Evolutionary conservation across 768 basidiomycete genomes (phyloP), one percentile per base, ranked within the genome.

Genomic region (Pholiota molesta): DNA sequence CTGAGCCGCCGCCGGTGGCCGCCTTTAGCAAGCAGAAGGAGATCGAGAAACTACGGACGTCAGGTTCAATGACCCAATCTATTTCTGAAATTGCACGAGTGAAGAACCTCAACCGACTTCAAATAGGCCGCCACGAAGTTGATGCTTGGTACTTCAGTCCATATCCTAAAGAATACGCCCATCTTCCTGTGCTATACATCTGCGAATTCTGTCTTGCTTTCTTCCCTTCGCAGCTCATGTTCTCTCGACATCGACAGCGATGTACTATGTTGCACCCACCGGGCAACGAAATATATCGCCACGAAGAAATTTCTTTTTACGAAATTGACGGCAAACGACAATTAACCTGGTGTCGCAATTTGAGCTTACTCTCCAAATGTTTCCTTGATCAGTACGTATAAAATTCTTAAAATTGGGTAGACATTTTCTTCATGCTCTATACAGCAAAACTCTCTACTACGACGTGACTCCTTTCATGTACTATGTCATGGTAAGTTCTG

Each of bases 141-240:
- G 97, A 99, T 69, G 91, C 97, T n/a, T 99, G 97, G 97, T 99
- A 99, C 77, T 99, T 99, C 82, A 95, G 93, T 70, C 97, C 97
- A 23, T 99, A 99, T 78, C 97, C 97, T 11, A 91, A 94, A 77
- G 97, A 99, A 78, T 99, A 94, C 79, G 95, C 97, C 49, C 93
- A 99, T 75, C 86, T 97, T 28, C 95, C 96, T 19, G 80, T 96
- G 64, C 84, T 99, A 49, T 99, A 96, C 82, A 88, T 99, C 72
- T 99, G 97, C 88, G 97, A 99, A 77, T 97, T 97, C 81, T 99
- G 97, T 74, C 84, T 99, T 52, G 90, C 88, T 37, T 99, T 91
- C 80, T 98, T 89, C 77, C 92, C 92, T 31, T 94, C 94, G 14
- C 85, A 84, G 47, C 89, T 96, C 79, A 95, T 95, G 91, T 84